A percentile compares a stretch with the other conserved stretches of the same genome.
These are phyloP conservation scores for Pulveroboletus sp. DNA, from an alignment of 768 basidiomycete genomes.

Conservation along the genomic window DNA sequence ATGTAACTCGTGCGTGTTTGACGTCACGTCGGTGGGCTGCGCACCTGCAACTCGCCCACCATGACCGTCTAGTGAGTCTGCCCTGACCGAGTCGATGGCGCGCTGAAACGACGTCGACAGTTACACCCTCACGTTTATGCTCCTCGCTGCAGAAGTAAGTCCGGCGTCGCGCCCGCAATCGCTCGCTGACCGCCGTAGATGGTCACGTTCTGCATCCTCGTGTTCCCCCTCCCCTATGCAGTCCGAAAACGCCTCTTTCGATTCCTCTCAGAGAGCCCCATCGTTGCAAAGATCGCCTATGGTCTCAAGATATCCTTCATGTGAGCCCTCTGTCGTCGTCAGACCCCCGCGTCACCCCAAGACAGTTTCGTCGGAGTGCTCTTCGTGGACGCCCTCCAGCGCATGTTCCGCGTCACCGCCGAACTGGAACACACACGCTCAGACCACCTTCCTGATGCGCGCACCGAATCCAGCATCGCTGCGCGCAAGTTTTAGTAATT, in stretches of 20 bases:
- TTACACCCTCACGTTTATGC: conserved; percentile 76
- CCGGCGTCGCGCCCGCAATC: background rate
- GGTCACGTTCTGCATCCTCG: conserved; percentile 80
- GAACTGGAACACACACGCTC: conserved; percentile 67
- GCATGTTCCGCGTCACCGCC: conserved; percentile 79
- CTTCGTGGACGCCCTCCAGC: conserved; percentile 88
- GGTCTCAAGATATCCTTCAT: conserved; percentile 94
- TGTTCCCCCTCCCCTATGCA: conserved; percentile 78
- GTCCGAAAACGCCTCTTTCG: conserved; percentile 66
- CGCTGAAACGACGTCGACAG: conserved; percentile 35
- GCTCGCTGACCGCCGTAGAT: conserved; percentile 42
- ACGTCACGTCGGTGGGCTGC: conserved; percentile 30
- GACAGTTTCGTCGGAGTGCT: conserved; percentile 77
- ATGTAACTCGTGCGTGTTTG: conserved; percentile 21
- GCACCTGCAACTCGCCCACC: conserved; percentile 9
- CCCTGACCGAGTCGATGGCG: too few species aligned
- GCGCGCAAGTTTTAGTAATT: conserved; percentile 92
- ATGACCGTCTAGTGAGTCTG: conserved; percentile 49
- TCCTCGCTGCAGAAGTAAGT: conserved; percentile 68
- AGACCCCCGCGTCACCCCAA: conserved; percentile 1
- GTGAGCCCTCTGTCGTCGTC: conserved; percentile 38
- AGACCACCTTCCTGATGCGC: conserved; percentile 51
- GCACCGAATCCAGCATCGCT: conserved; percentile 83
- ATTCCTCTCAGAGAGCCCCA: conserved; percentile 63
- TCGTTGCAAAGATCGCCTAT: conserved; percentile 84